Conservation (phyloP, 352 stramenopile genomes). For the Phytophthora meadii region DNA sequence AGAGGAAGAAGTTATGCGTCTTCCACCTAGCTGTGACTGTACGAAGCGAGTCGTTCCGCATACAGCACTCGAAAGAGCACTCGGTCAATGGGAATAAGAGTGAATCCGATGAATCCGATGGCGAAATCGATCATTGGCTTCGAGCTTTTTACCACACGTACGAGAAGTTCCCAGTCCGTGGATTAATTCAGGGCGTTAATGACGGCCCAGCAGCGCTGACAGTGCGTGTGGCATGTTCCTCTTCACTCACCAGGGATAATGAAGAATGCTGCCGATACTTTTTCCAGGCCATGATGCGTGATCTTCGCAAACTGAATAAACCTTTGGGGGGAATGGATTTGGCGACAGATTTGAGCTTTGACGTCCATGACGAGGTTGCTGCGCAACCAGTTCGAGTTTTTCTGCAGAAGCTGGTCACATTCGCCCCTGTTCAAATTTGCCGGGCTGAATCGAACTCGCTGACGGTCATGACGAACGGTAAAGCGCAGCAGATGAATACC, state of each 20-base stretch:
- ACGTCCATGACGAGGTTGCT: neutral
- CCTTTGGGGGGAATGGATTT: slow-evolving; percentile 50
- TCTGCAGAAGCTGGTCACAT: slow-evolving; percentile 54
- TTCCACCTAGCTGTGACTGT: slow-evolving; percentile 43
- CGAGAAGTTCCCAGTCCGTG: slow-evolving; percentile 42
- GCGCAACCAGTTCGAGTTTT: slow-evolving; percentile 18
- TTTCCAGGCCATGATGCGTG: slow-evolving; percentile 50
- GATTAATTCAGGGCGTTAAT: slow-evolving; percentile 41
- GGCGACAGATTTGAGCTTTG: slow-evolving; percentile 25
- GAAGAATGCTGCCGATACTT: slow-evolving; percentile 32
- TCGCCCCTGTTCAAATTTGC: slow-evolving; percentile 82
- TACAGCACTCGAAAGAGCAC: slow-evolving; percentile 45
- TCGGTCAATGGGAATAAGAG: slow-evolving; percentile 24
- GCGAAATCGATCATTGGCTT: slow-evolving; percentile 33
- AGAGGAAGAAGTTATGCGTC: slow-evolving; percentile 19
- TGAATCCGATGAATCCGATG: slow-evolving; percentile 10
- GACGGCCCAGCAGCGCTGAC: slow-evolving; percentile 30
- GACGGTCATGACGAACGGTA: slow-evolving; percentile 61
- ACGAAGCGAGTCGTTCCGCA: slow-evolving; percentile 63
- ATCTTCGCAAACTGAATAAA: slow-evolving; percentile 68
- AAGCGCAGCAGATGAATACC: slow-evolving; percentile 21
- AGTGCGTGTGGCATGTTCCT: slow-evolving; percentile 32
- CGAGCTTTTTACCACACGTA: slow-evolving; percentile 41
- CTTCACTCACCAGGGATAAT: neutral
- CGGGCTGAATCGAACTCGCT: slow-evolving; percentile 67